These are phyloP conservation scores for Skeletonema costatum DNA, from an alignment of 108 stramenopile species.

Conservation along the genomic window DNA sequence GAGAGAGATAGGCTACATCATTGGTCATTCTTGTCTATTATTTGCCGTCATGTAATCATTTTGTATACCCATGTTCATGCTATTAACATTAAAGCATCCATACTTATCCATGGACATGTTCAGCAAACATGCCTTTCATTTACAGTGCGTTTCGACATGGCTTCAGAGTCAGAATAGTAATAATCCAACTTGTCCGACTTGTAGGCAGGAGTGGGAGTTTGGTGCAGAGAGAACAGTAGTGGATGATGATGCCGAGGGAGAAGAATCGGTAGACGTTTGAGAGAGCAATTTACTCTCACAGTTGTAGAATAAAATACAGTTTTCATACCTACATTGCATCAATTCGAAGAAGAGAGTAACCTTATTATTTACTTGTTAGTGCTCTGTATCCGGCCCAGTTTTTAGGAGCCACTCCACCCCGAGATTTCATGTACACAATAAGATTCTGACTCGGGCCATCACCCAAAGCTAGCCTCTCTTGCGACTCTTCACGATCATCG, in stretches of 20 bases:
- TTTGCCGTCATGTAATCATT: background rate
- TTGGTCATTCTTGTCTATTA: background rate
- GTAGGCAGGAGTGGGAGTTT: slow-evolving; percentile 90
- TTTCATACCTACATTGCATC: background rate
- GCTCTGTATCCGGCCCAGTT: slow-evolving; percentile 85
- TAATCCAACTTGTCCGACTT: slow-evolving; percentile 73
- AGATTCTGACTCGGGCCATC: slow-evolving; percentile 84
- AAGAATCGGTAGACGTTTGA: background rate
- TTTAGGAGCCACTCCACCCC: slow-evolving; percentile 55
- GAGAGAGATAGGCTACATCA: too few relatives aligned
- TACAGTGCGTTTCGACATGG: slow-evolving; percentile 87
- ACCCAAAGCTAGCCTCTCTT: slow-evolving; percentile 54
- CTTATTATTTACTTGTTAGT: slow-evolving; percentile 78
- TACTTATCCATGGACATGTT: background rate
- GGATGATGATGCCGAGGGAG: background rate
- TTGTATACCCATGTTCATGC: background rate
- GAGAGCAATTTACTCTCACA: background rate
- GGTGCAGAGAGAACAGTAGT: slow-evolving; percentile 44
- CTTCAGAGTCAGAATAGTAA: slow-evolving; percentile 39
- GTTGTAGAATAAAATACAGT: background rate
- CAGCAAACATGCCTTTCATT: slow-evolving; percentile 79
- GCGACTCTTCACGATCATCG: slow-evolving; percentile 28
- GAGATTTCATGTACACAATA: slow-evolving; percentile 75
- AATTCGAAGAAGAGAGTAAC: too few relatives aligned
- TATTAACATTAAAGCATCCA: slow-evolving; percentile 67